Evolutionary conservation across 2,329 filamentous ascomycete genomes (phyloP), one percentile per base, ranked within the genome.

Genomic region (Penicillium polonicum): DNA sequence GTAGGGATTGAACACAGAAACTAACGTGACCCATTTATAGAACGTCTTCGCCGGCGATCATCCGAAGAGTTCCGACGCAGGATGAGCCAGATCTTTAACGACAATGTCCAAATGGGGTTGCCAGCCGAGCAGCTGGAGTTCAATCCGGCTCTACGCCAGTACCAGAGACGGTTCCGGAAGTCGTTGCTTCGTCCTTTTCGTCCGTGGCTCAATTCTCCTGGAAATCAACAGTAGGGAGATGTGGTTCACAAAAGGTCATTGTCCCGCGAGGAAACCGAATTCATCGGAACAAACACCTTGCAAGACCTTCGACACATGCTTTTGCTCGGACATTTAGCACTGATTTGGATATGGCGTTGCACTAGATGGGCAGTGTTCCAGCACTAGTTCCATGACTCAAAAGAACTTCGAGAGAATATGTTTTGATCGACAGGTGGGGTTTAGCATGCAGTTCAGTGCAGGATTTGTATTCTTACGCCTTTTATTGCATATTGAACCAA

Each of bases 81-180:
- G 38, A 68, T 73, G 54, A 73, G 70, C 61, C 64, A 63, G 48
- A 64, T 73, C 4, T 70, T 73, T 50, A 71, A 73, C 48, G 70
- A 73, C 15, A 70, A 61, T 45, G 60, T 70, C 23, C 65, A 65
- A 27, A 60, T 59, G 48, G 66, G 52, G 4, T 12, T 48, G n/a
- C 61, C 70, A 3, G 17, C 43, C 1, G 70, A 72, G 13, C 57
- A 60, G 38, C 64, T 69, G 41, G 68, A 70, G 44, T 63, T 70
- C 19, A 60, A 61, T 12, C 56, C 67, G 1, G 48, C 52, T 10
- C 43, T 62, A 15, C 57, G 53, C 8, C 60, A 64, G 42, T 42
- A 45, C 25, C 52, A 60, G 29, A 45, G 44, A 48, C 55, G 50
- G 10, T 38, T 58, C 19, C 58, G 64, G 43, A 50, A 31, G 38